Evolutionary conservation across 1,284 basidiomycete genomes (phyloP), one percentile per base, ranked within the genome.

Genomic region (Megacollybia platyphylla): DNA sequence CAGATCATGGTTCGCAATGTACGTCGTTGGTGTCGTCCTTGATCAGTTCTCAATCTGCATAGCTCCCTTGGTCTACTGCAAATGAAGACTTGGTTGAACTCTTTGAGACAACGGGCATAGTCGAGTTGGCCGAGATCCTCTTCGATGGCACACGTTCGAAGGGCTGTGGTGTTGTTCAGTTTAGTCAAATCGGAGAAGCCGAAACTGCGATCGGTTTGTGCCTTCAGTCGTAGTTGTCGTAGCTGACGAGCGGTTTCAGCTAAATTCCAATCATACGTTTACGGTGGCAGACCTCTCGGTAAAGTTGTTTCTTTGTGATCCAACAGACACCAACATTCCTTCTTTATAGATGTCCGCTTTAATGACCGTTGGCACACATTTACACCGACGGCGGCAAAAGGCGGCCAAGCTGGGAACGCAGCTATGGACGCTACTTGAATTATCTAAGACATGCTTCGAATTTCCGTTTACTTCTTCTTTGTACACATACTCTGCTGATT

Each of bases 41-140:
- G 5, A 4, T 20, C 27, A 24, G 27, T 32, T 44, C 10, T 10
- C 13, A 27, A 41, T n/a, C 8, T 30, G 35, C 46, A 20, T 52
- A 97, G 91, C 67, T 98, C 13, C 94, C 94, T 0, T 97, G 92
- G 91, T 97, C 92, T 11, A 98, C 94, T 29, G 89, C 92, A n/a
- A 96, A 97, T 60, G 93, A 97, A 57, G 94, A 98, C 58, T 68
- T 98, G 26, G 93, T 97, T 18, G 94, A 98, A 64, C 67, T 98
- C 27, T 98, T 98, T 56, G 93, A 97, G 67, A 98, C 94, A 27
- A 96, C 92, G 1, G 94, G 94, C 7, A 84, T 83, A 50, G 94
- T 98, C 28, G 85, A 91, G 53, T 67, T 91, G 37, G 94, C 94
- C 7, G 94, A 97, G 61, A 92, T 97, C 51, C 60, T 97, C 40